Evolutionary conservation across 2,329 filamentous ascomycete species (phyloP).

Genomic region (Sphaerulina vaccinii): DNA sequence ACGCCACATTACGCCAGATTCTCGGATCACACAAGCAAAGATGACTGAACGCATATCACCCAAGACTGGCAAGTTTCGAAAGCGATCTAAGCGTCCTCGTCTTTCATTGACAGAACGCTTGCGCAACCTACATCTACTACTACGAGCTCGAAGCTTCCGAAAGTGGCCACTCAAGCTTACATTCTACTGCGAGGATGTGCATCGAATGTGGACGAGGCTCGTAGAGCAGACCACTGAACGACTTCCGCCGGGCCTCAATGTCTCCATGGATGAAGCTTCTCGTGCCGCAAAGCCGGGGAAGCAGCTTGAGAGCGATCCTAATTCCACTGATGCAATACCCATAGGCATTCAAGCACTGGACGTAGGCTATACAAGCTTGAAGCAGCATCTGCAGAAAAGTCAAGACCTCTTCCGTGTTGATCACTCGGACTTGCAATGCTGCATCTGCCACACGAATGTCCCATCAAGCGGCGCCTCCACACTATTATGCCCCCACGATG

Average conservation of each 20-base stretch:
- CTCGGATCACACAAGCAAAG: slow-evolving; percentile 55
- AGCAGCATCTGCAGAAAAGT: slow-evolving; percentile 54
- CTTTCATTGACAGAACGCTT: slow-evolving; percentile 67
- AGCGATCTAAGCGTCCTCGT: slow-evolving; percentile 57
- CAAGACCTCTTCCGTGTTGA: slow-evolving; percentile 43
- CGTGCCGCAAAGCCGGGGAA: slow-evolving; percentile 18
- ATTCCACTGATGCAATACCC: slow-evolving; percentile 1
- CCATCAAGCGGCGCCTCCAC: slow-evolving; percentile 42
- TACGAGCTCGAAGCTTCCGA: slow-evolving; percentile 75
- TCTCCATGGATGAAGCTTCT: slow-evolving; percentile 37
- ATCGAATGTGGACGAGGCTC: slow-evolving; percentile 65
- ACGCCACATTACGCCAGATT: slow-evolving; percentile 67
- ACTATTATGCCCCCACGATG: slow-evolving; percentile 52
- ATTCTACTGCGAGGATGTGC: slow-evolving; percentile 72
- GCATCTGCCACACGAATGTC: slow-evolving; percentile 49
- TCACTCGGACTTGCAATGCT: slow-evolving; percentile 43
- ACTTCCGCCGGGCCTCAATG: slow-evolving; percentile 49
- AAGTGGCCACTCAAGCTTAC: slow-evolving; percentile 79
- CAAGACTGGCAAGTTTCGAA: slow-evolving; percentile 41
- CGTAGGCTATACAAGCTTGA: slow-evolving; percentile 53
- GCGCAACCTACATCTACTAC: slow-evolving; percentile 76
- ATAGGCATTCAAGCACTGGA: slow-evolving; percentile 49
- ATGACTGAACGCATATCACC: slow-evolving; percentile 37
- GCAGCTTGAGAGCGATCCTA: neutral
- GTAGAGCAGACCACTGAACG: slow-evolving; percentile 50